Percentiles rank a stretch among this genome's conserved stretches.
Conservation (phyloP, 164 flowering plant genomes). For the Sextonia rubra region DNA sequence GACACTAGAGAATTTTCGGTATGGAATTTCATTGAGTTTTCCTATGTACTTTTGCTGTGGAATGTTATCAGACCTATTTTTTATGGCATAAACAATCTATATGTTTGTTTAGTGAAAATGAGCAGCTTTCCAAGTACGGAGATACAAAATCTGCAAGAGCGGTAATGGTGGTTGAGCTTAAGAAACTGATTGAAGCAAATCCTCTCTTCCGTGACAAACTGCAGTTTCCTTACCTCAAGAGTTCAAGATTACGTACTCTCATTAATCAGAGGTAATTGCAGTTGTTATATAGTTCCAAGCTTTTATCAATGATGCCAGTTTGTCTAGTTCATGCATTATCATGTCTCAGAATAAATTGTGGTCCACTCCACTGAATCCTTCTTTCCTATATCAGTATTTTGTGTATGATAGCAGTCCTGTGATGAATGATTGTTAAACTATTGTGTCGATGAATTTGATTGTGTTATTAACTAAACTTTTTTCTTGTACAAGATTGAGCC, state of each 20-base stretch:
- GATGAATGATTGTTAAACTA: background rate
- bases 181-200: constrained; percentile 84
- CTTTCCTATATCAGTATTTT: background rate
- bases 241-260: constrained; percentile 69
- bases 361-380: too few relatives aligned
- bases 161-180: constrained; percentile 70
- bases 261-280: constrained; percentile 70
- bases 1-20: constrained; percentile 85
- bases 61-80: background rate
- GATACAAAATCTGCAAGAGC: constrained; percentile 83
- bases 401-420: background rate
- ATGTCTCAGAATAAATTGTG: background rate
- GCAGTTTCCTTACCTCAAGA: constrained; percentile 65
- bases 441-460: background rate
- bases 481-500: background rate
- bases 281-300: background rate
- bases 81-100: background rate
- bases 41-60: background rate
- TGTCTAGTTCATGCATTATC: background rate
- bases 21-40: background rate
- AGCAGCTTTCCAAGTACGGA: constrained; percentile 80
- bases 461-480: background rate
- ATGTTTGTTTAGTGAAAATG: constrained; percentile 56
- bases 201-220: constrained; percentile 83
- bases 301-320: too few relatives aligned